Conservation (phyloP, 148 eudicot genomes). For the Rhododendron simsii region DNA sequence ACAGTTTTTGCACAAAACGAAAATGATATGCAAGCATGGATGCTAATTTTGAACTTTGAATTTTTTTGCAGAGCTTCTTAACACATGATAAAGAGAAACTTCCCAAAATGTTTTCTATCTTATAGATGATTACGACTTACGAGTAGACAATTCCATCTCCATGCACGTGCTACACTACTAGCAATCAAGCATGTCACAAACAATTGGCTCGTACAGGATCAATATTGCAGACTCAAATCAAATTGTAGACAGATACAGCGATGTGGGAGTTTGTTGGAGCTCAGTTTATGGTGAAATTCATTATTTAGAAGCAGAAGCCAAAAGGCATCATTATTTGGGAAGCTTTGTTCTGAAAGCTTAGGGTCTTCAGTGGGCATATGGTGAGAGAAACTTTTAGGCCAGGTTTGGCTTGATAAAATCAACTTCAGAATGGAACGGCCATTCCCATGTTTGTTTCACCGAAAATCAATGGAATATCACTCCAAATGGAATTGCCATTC, state of each 20-base stretch:
- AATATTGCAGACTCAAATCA: background rate
- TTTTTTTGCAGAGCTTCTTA: background rate
- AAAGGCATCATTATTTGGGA: background rate
- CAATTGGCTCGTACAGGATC: background rate
- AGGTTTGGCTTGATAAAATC: background rate
- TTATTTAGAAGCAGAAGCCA: background rate
- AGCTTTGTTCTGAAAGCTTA: background rate
- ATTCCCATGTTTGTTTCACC: background rate
- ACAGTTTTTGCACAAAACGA: background rate
- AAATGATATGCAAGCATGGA: background rate
- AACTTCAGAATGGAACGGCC: background rate
- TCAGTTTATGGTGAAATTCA: background rate
- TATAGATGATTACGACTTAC: background rate
- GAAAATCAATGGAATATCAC: background rate
- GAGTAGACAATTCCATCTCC: background rate
- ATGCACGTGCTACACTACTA: background rate
- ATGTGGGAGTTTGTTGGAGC: background rate
- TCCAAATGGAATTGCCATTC: background rate
- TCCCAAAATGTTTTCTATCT: background rate
- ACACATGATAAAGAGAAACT: background rate
- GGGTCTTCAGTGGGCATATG: background rate
- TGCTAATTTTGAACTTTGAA: background rate
- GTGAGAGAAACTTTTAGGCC: background rate
- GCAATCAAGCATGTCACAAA: background rate
- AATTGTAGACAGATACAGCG: background rate